Percentiles rank a stretch among this genome's conserved stretches.
These are phyloP conservation scores for Anisodus acutangulus DNA, from an alignment of 257 asterid genomes.

Conservation along the genomic window DNA sequence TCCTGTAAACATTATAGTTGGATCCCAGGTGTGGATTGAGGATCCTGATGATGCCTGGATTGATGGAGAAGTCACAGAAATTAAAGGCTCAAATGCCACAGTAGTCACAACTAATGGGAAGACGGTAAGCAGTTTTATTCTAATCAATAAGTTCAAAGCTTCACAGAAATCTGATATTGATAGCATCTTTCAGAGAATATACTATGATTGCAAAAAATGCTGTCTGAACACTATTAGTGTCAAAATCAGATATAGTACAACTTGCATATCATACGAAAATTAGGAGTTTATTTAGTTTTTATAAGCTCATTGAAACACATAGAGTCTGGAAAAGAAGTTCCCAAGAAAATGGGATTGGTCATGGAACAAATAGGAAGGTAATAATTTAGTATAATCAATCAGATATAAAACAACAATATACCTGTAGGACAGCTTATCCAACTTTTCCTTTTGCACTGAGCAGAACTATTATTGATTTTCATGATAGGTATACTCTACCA, in stretches of 20 bases:
- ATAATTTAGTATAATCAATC: not conserved
- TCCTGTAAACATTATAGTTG: conserved; percentile 85
- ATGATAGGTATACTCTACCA: conserved; percentile 2
- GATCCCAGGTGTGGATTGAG: conserved; percentile 92
- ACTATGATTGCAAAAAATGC: not conserved
- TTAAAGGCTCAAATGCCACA: conserved; percentile 71
- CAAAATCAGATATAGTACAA: not conserved
- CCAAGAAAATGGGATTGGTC: not conserved
- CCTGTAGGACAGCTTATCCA: conserved; percentile 20
- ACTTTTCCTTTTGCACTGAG: not conserved
- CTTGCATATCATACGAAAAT: not conserved
- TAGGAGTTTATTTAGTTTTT: not conserved
- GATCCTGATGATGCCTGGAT: conserved; percentile 88
- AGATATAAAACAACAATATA: not conserved
- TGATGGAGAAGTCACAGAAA: conserved; percentile 76
- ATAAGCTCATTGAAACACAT: not conserved
- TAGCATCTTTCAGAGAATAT: conserved; percentile 7
- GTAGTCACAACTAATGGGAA: conserved; percentile 65
- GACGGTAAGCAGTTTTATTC: conserved; percentile 55
- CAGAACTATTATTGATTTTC: not conserved
- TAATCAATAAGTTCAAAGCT: conserved; percentile 23
- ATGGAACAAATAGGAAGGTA: not conserved
- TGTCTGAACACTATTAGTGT: not conserved
- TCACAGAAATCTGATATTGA: conserved; percentile 16
- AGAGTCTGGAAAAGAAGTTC: not conserved